Evolutionary conservation across 805 yeast genomes (phyloP).

Genomic region (Candida awuae): DNA sequence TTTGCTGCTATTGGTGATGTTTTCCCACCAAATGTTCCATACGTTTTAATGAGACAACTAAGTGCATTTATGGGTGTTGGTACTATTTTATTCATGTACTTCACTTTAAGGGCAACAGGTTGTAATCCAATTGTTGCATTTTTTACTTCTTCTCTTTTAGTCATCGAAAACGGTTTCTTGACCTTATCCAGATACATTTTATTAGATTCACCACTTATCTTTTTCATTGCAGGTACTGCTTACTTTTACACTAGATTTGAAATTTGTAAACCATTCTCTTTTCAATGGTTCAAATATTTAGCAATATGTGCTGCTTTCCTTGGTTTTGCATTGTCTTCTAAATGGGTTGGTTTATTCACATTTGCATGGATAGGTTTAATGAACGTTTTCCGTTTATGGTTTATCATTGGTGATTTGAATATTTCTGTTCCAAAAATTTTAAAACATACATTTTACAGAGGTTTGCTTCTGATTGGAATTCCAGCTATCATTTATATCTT

Average conservation of each 20-base stretch:
- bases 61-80: slow-evolving; percentile 63
- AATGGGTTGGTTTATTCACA: slow-evolving; percentile 83
- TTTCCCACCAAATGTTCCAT: slow-evolving; percentile 55
- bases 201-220: slow-evolving; percentile 67
- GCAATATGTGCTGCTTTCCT: slow-evolving; percentile 59
- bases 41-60: slow-evolving; percentile 58
- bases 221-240: slow-evolving; percentile 66
- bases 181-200: slow-evolving; percentile 71
- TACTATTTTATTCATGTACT: slow-evolving; percentile 56
- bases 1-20: slow-evolving; percentile 59
- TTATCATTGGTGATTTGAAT: slow-evolving; percentile 61
- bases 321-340: slow-evolving; percentile 66
- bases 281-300: slow-evolving; percentile 51
- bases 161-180: slow-evolving; percentile 59
- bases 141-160: slow-evolving; percentile 45
- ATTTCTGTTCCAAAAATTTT: slow-evolving; percentile 37
- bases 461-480: slow-evolving; percentile 44
- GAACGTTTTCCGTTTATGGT: slow-evolving; percentile 60
- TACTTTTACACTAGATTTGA: slow-evolving; percentile 63
- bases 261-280: slow-evolving; percentile 51
- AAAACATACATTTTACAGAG: slow-evolving; percentile 45
- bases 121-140: slow-evolving; percentile 58
- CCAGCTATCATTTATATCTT: slow-evolving; percentile 49
- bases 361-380: slow-evolving; percentile 66
- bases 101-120: slow-evolving; percentile 66